Evolutionary conservation across 2,329 filamentous ascomycete genomes (phyloP).

Genomic region (Fusarium lyarnte): DNA sequence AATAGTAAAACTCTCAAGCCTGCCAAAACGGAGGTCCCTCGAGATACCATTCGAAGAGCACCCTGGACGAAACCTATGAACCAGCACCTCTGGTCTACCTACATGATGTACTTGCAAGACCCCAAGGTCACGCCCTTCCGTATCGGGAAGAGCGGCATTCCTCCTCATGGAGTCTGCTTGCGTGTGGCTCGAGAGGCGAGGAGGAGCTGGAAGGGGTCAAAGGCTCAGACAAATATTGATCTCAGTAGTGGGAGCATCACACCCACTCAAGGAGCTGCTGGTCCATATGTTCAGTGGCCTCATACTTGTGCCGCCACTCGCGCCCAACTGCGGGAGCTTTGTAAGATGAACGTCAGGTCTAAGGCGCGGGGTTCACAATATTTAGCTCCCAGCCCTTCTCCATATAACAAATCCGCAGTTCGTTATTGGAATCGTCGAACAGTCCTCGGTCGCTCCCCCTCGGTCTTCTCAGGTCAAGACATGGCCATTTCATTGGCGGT

Average conservation of each 20-base stretch:
- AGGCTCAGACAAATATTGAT: slow-evolving; percentile 48
- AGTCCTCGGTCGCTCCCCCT: slow-evolving; percentile 56
- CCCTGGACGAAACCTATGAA: slow-evolving; percentile 74
- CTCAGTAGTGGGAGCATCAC: slow-evolving; percentile 64
- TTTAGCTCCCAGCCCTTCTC: slow-evolving; percentile 64
- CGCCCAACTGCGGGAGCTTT: slow-evolving; percentile 70
- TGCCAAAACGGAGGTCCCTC: slow-evolving; percentile 18
- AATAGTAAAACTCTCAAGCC: slow-evolving; percentile 47
- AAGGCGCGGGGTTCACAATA: slow-evolving; percentile 56
- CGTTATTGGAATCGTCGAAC: slow-evolving; percentile 61
- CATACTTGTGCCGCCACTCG: slow-evolving; percentile 71
- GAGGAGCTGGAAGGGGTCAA: slow-evolving; percentile 73
- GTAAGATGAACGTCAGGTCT: slow-evolving; percentile 63
- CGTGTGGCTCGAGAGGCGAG: slow-evolving; percentile 73
- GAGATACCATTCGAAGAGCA: slow-evolving; percentile 57
- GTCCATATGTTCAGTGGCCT: slow-evolving; percentile 68
- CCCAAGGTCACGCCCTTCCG: slow-evolving; percentile 74
- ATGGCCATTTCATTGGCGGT: slow-evolving; percentile 71
- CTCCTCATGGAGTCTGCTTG: slow-evolving; percentile 71
- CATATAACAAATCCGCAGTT: slow-evolving; percentile 61
- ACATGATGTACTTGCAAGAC: slow-evolving; percentile 71
- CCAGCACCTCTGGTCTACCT: slow-evolving; percentile 72
- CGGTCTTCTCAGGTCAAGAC: slow-evolving; percentile 67
- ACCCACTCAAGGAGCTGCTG: slow-evolving; percentile 58
- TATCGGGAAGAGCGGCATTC: slow-evolving; percentile 70